phyloP scores from a whole-genome alignment of 208 protist species.

The Trypanosoma cruzi region DNA sequence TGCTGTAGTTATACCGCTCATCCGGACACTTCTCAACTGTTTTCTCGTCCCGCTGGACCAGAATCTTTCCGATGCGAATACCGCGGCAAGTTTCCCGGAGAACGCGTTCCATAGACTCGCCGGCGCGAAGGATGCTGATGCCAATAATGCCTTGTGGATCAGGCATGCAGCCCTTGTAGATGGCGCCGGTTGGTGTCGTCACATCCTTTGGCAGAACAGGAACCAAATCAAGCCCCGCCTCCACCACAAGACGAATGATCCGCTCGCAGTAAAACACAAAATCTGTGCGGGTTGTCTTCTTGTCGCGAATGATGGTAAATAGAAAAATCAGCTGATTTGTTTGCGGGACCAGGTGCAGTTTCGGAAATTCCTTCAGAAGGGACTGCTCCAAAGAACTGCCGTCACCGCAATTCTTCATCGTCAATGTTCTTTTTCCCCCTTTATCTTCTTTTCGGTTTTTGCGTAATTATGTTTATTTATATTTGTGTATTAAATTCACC shows the following conservation, averaged over 20 bases:
- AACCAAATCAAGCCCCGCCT: conserved; percentile 88
- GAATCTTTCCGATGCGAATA: conserved; percentile 98
- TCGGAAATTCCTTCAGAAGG: conserved; percentile 27
- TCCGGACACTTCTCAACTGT: conserved; percentile 90
- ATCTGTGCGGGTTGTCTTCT: conserved; percentile 89
- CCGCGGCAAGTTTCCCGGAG: conserved; percentile 94
- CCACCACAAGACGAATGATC: conserved; percentile 95
- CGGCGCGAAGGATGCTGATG: conserved; percentile 97
- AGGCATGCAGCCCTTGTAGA: conserved; percentile 81
- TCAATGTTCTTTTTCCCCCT: not conserved
- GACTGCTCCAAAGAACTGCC: not conserved
- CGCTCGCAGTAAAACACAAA: conserved; percentile 98
- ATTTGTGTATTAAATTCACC: not conserved
- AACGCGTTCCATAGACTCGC: conserved; percentile 96
- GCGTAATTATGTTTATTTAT: not conserved
- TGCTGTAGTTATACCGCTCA: conserved; percentile 93
- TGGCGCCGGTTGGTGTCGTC: conserved; percentile 90
- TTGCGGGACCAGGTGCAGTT: conserved; percentile 74
- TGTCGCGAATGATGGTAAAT: conserved; percentile 95
- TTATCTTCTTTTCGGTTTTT: not conserved
- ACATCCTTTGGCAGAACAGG: conserved; percentile 89
- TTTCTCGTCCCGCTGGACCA: conserved; percentile 97
- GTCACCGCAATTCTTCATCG: not conserved
- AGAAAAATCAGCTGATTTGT: conserved; percentile 93
- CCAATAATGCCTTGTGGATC: conserved; percentile 91